phyloP scores from a whole-genome alignment of 306 rosid genomes.

The Trifolium subterraneum region DNA sequence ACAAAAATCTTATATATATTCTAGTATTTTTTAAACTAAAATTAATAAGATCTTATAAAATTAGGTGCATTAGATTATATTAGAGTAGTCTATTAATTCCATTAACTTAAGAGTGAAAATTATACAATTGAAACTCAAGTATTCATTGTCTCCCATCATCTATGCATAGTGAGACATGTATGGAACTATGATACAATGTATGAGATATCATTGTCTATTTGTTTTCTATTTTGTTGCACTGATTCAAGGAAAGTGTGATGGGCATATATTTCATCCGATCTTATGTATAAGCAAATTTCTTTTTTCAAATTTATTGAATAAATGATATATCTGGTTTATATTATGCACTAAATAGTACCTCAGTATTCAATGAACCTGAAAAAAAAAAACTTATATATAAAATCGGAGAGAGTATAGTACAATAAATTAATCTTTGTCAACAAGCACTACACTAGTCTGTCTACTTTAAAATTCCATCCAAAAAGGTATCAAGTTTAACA shows the following conservation, averaged over 20 bases:
- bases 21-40: not conserved
- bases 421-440: slow-evolving; percentile 32
- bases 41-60: no score
- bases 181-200: not conserved
- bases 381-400: no score
- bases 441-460: slow-evolving; percentile 20
- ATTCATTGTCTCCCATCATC: slow-evolving; percentile 44
- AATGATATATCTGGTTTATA: no score
- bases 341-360: no score
- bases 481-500: not conserved
- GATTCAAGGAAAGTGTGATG: slow-evolving; percentile 19
- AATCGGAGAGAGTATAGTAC: not conserved
- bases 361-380: no score
- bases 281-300: no score
- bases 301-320: no score
- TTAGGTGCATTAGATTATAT: no score
- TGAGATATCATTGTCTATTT: not conserved
- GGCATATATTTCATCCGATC: not conserved
- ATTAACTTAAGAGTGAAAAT: not conserved
- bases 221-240: not conserved
- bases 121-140: slow-evolving; percentile 25
- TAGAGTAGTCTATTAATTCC: not conserved
- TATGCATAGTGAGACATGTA: slow-evolving; percentile 21
- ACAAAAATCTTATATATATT: no score
- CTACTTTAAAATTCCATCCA: slow-evolving; percentile 5